These are phyloP conservation scores for Cystobasidium onofrii DNA, from an alignment of 768 basidiomycete genomes.

Conservation along the genomic window DNA sequence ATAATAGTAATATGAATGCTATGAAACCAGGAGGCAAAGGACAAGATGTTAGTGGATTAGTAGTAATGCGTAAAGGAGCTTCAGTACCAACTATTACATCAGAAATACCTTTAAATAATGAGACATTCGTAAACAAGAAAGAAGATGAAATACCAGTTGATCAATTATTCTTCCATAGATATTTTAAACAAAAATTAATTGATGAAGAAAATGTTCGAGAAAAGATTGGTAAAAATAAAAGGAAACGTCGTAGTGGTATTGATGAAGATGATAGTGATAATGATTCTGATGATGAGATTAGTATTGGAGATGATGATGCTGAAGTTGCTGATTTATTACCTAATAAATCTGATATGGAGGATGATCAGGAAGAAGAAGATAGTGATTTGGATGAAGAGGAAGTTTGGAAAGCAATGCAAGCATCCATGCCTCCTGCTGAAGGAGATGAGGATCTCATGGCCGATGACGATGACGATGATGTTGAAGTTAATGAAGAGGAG, in stretches of 20 bases:
- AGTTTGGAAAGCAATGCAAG: constrained; percentile 41
- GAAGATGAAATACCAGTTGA: constrained; percentile 73
- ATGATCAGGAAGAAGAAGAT: constrained; percentile 35
- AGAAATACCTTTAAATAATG: constrained; percentile 59
- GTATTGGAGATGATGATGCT: constrained; percentile 23
- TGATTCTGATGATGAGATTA: constrained; percentile 25
- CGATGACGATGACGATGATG: constrained; percentile 4
- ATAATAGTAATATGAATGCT: background rate
- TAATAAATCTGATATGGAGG: constrained; percentile 22
- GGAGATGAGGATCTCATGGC: constrained; percentile 32
- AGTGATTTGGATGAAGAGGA: constrained; percentile 33
- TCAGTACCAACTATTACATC: constrained; percentile 49
- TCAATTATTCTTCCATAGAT: constrained; percentile 84
- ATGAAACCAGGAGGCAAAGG: constrained; percentile 84
- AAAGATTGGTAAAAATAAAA: constrained; percentile 33
- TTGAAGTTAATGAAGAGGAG: too few species aligned
- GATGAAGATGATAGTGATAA: constrained; percentile 21
- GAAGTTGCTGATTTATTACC: constrained; percentile 18
- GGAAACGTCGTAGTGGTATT: constrained; percentile 31
- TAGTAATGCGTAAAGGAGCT: constrained; percentile 60
- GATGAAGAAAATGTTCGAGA: constrained; percentile 42
- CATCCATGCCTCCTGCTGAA: constrained; percentile 34
- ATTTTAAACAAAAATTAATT: constrained; percentile 64
- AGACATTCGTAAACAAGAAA: constrained; percentile 62
- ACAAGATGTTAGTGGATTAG: constrained; percentile 54